A percentile compares a stretch with the other conserved stretches of the same genome.
These are phyloP conservation scores for Drechslerella coelobrocha DNA, from an alignment of 2,329 filamentous ascomycete genomes.

Conservation along the genomic window DNA sequence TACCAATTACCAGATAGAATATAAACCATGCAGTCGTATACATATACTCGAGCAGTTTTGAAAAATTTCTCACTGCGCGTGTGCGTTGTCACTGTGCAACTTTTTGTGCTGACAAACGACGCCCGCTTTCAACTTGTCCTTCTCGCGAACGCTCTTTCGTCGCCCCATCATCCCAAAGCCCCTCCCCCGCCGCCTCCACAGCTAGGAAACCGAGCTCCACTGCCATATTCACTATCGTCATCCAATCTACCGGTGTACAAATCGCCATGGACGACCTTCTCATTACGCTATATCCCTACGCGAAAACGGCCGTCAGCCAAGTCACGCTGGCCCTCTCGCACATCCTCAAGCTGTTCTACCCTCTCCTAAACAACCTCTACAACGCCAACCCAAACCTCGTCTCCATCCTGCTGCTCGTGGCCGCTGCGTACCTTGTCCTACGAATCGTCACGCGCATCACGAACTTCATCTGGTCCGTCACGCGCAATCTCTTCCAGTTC, in stretches of 20 bases:
- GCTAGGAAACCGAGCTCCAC: too few relatives aligned
- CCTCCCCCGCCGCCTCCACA: neutral
- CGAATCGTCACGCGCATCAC: conserved; percentile 20
- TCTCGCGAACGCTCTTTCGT: conserved; percentile 14
- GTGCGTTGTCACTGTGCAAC: conserved; percentile 42
- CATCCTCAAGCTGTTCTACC: conserved; percentile 33
- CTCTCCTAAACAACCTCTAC: conserved; percentile 36
- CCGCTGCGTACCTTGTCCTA: conserved; percentile 23
- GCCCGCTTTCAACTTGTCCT: neutral
- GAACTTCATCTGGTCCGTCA: conserved; percentile 36
- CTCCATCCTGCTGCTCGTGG: conserved; percentile 29
- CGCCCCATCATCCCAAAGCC: neutral
- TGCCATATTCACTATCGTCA: too few relatives aligned
- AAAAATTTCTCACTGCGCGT: conserved; percentile 18
- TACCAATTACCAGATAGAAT: too few relatives aligned
- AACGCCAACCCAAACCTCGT: conserved; percentile 42
- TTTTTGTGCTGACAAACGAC: conserved; percentile 8
- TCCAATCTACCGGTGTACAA: too few relatives aligned
- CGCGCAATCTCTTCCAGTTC: conserved; percentile 34
- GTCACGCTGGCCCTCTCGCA: conserved; percentile 19
- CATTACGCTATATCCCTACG: conserved; percentile 27
- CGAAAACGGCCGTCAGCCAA: conserved; percentile 3
- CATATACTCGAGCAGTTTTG: neutral
- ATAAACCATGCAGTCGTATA: too few relatives aligned
- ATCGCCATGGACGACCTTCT: conserved; percentile 44